Evolutionary conservation across 768 basidiomycete genomes (phyloP).

Genomic region (Psilocybe cubensis): DNA sequence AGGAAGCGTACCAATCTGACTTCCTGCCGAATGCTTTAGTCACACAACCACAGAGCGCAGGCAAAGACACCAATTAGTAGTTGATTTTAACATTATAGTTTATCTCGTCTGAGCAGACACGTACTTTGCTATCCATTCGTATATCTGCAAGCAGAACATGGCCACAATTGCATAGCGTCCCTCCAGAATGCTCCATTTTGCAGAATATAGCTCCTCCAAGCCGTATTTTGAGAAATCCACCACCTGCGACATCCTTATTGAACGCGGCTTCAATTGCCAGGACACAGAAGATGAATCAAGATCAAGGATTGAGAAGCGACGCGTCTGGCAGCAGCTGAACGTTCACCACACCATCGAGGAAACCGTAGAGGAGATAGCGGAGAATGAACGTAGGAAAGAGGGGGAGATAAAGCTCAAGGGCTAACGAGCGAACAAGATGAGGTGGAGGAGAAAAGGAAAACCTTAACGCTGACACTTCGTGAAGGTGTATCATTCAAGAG

Average conservation of each 20-base stretch:
- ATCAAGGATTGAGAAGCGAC: too few species aligned
- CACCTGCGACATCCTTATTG: neutral
- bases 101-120: too few species aligned
- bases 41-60: neutral
- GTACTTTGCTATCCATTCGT: conserved; percentile 42
- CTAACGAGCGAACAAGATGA: neutral
- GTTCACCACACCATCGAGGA: too few species aligned
- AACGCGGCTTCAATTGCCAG: too few species aligned
- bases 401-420: neutral
- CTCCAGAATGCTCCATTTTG: conserved; percentile 7
- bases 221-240: neutral
- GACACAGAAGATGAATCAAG: too few species aligned
- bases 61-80: too few species aligned
- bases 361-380: too few species aligned
- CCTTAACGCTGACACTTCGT: neutral
- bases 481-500: neutral
- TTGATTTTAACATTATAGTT: too few species aligned
- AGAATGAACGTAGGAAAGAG: too few species aligned
- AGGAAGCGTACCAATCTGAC: conserved; percentile 36
- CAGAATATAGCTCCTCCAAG: conserved; percentile 5
- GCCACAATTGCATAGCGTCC: conserved; percentile 33
- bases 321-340: too few species aligned
- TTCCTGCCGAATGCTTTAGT: conserved; percentile 31
- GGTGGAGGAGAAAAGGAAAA: too few species aligned
- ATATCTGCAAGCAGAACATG: conserved; percentile 32